Base-by-base conservation (phyloP, 345 rosid genomes). In the Conringia planisiliqua region DNA sequence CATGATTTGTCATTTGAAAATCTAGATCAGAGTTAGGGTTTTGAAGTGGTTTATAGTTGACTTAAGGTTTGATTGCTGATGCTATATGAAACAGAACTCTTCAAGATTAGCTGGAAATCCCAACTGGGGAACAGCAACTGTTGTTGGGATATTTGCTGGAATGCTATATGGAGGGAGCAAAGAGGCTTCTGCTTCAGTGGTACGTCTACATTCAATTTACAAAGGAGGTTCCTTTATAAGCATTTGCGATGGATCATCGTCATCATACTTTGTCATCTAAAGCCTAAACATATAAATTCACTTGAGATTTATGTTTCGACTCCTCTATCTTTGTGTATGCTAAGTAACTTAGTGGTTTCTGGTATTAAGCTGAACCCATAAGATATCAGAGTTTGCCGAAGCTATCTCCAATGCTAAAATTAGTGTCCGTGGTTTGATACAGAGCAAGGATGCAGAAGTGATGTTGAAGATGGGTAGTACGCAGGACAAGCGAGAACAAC, bases 401-500 rank as follows among this genome's bases (percentile, higher is more conserved):
- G 35, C 24, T 6, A 24, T 56, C 27, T 59, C 11, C 13, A 9
- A 22, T 66, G 47, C 13, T 69, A 12, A 69, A 51, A 1, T 52
- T 3, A 0, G 30, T 50, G 40, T 6, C 0, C 0, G 13, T 64
- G 50, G 67, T 71, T 70, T 77, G 56, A 22, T 51, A 62, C 81
- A 93, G 98, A 91, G 96, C 75, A 95, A 88, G 71, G 99, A 92
- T 86, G 97, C 97, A 27, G 97, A 95, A 73, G 93, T 89, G 40
- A 90, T 92, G 96, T 74, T 95, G 81, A 92, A 95, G 83, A 89
- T 95, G 66, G 99, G 99, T 71, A 95, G 97, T 78, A 95, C 96
- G 20, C 87, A 90, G 2, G 93, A 88, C 77, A 92, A 92, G 82
- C 89, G 93, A 54, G 96, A 92, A 68, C 97, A 89, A 76, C 80